These are phyloP conservation scores for Saraca asoca DNA, from an alignment of 331 rosid genomes.

Conservation along the genomic window DNA sequence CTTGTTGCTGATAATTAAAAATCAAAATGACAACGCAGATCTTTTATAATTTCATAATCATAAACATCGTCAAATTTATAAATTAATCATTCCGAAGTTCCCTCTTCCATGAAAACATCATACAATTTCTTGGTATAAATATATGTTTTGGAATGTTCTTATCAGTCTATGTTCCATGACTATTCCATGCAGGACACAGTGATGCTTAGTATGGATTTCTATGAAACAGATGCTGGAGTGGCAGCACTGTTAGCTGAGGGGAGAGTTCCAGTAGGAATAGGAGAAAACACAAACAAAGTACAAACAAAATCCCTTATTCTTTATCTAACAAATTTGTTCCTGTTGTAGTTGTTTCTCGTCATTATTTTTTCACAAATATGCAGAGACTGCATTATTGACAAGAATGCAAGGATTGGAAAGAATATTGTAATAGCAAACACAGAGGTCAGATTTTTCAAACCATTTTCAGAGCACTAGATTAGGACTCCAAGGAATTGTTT, in stretches of 20 bases:
- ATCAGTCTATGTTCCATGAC: neutral
- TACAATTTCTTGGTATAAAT: neutral
- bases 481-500: neutral
- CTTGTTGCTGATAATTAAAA: constrained; percentile 3
- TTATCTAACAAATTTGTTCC: constrained; percentile 8
- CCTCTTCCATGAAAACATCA: constrained; percentile 6
- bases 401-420: constrained; percentile 77
- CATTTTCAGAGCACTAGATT: neutral
- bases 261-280: constrained; percentile 83
- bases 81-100: neutral
- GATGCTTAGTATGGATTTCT: constrained; percentile 96
- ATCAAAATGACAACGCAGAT: constrained; percentile 8
- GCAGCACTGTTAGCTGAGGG: constrained; percentile 77
- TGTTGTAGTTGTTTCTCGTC: constrained; percentile 26
- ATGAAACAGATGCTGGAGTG: constrained; percentile 72
- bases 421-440: constrained; percentile 70
- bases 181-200: constrained; percentile 72
- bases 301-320: constrained; percentile 24
- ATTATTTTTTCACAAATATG: constrained; percentile 33
- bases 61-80: too few species aligned
- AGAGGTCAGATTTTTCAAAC: constrained; percentile 51
- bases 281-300: constrained; percentile 87
- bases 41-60: neutral
- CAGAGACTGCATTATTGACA: constrained; percentile 84
- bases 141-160: neutral